Base-by-base conservation (phyloP, 1,284 basidiomycete species). In the Ganoderma lucidum region DNA sequence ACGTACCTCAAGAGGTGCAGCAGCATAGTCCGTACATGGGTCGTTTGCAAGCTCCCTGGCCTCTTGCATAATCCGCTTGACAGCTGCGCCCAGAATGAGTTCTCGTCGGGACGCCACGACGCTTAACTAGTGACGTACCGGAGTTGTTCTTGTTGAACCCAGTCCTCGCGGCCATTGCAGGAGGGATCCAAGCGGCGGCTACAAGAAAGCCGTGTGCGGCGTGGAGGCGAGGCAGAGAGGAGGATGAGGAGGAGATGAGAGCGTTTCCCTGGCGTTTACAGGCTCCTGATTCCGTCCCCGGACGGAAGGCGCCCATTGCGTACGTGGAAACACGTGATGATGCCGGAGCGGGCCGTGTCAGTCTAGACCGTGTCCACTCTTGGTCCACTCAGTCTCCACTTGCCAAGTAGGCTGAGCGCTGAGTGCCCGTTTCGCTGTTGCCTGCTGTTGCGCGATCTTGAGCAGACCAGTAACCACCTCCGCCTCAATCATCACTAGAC, bases 61-160 rank as follows among this genome's bases (percentile, higher is more conserved):
- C 82, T 99, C 97, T 79, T 96, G 95, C 90, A 99, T 94, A 74
- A 99, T 98, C 60, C 97, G 91, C 84, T 98, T 98, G 69, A 98
- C 93, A 65, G 96, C 95, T 75, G 32, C 58, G 42, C 41, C 44
- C n/a, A n/a, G 44, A 28, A 53, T 73, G 35, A 74, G 63, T 62
- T 62, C 39, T 35, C 55, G 19, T 55, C 30, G 3, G 30, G 64
- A 37, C 48, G 55, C 35, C 70, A 45, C 41, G 19, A 45, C 23
- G 1, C 35, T 23, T 9, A 23, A 15, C 14, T 12, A 28, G 30
- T 19, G 2, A 78, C 85, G 61, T 45, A 93, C 93, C 93, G 60
- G 93, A 90, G 78, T 94, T 95, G 82, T 95, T 95, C 89, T 92
- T 94, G 85, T 95, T 95, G 73, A 94, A 83, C 41, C 75, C 76